These are phyloP conservation scores for Malassezia globosa DNA, from an alignment of 1,284 basidiomycete species.

Conservation along the genomic window DNA sequence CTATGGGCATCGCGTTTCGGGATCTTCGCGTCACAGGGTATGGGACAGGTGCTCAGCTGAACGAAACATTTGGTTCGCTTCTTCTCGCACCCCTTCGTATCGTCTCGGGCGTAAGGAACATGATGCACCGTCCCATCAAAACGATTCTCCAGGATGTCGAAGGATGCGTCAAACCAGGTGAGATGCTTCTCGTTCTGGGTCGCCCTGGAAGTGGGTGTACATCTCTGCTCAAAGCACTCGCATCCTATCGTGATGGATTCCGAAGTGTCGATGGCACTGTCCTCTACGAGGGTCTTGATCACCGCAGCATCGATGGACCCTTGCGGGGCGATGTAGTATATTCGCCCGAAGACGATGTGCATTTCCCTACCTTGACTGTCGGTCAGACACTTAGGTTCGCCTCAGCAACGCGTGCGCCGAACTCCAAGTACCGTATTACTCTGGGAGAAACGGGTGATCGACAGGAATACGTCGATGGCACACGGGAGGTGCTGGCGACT, in stretches of 20 bases:
- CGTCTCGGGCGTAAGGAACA: slow-evolving; percentile 18
- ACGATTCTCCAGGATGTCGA: slow-evolving; percentile 26
- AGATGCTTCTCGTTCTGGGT: slow-evolving; percentile 54
- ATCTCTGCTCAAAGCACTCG: slow-evolving; percentile 53
- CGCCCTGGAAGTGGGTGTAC: slow-evolving; percentile 57
- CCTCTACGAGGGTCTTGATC: slow-evolving; percentile 49
- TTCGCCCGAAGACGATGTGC: slow-evolving; percentile 29
- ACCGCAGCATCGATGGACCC: slow-evolving; percentile 52
- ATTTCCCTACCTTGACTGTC: slow-evolving; percentile 31
- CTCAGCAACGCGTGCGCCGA: slow-evolving; percentile 17
- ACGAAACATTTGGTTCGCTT: slow-evolving; percentile 23
- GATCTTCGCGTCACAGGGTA: slow-evolving; percentile 31
- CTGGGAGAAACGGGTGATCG: slow-evolving; percentile 27
- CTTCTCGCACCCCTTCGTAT: slow-evolving; percentile 24
- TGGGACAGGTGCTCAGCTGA: slow-evolving; percentile 28
- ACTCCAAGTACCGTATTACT: slow-evolving; percentile 14
- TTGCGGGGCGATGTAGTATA: slow-evolving; percentile 30
- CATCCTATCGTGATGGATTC: slow-evolving; percentile 50
- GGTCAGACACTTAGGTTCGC: slow-evolving; percentile 30
- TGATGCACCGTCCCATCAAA: slow-evolving; percentile 31
- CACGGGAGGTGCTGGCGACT: slow-evolving; percentile 23
- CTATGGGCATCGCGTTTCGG: slow-evolving; percentile 30
- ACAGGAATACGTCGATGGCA: slow-evolving; percentile 31
- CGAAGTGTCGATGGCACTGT: slow-evolving; percentile 35
- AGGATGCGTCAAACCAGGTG: slow-evolving; percentile 52